Base-by-base conservation (phyloP, 2,329 filamentous ascomycete genomes). In the Byssoonygena ceratinophila region DNA sequence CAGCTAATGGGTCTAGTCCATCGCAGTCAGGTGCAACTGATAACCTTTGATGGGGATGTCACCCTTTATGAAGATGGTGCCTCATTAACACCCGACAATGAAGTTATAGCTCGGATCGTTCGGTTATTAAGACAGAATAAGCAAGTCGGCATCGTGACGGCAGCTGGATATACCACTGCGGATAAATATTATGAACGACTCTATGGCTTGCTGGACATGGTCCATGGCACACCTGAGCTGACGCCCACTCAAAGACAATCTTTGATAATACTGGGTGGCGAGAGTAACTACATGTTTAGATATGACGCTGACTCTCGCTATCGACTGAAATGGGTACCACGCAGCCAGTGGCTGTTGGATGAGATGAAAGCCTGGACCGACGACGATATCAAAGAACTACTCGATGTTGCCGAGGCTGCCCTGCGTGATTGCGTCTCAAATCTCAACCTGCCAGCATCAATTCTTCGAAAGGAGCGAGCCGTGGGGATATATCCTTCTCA, bases 31-130 rank as follows among this genome's bases (percentile, higher is more conserved):
- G 76, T 96, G 7, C 82, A 92, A 60, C 78, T 98, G 3, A 84
- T 94, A 51, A 98, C 92, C 0, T 98, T 98, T 66, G 92, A 98
- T 68, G 92, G 92, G 69, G 92, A 98, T 69, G 89, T 98, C 47
- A 98, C 92, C 1, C 77, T 98, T 20, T 98, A 98, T 67, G 85
- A 89, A 53, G 86, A 98, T 63, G 92, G 92, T 11, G 78, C 88
- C 61, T 87, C 81, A 58, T 75, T 98, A 7, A 81, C 83, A 51
- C 75, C 82, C 0, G 76, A 80, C 14, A 94, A 86, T 65, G 85
- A 88, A 0, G 81, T 94, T 14, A 89, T 97, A 50, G 72, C 72
- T 2, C 76, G 79, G 8, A 78, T 83, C 44, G 62, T 82, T 52
- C 82, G 83, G 56, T 81, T 98, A 14, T 79, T 98, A 60, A 76